Conservation (phyloP, 2,329 filamentous ascomycete species). For the Paraconiothyrium brasiliense region DNA sequence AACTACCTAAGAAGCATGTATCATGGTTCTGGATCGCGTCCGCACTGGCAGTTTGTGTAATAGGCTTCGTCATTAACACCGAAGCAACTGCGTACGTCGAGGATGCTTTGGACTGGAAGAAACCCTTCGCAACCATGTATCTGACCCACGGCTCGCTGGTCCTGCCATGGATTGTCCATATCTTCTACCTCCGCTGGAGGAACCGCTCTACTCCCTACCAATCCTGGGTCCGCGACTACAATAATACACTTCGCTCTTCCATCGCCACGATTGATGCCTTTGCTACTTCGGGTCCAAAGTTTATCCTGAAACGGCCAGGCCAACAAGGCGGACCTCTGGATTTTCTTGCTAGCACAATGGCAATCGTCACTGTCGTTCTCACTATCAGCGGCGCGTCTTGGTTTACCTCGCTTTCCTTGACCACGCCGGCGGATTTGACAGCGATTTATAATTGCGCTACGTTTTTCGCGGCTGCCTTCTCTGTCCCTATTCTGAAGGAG, state of each 20-base stretch:
- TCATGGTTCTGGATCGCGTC: background rate
- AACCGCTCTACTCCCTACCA: background rate
- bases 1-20: background rate
- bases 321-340: background rate
- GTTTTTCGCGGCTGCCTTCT: background rate
- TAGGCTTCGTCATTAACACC: background rate
- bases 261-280: background rate
- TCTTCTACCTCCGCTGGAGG: background rate
- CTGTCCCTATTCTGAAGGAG: background rate
- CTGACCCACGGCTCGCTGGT: background rate
- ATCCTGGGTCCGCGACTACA: background rate
- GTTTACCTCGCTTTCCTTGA: background rate
- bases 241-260: background rate
- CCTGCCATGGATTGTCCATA: background rate
- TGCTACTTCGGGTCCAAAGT: background rate
- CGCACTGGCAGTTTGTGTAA: background rate
- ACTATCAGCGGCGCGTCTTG: background rate
- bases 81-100: background rate
- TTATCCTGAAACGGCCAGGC: background rate
- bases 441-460: background rate
- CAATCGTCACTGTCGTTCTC: background rate
- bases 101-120: background rate
- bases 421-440: background rate
- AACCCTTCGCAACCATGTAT: background rate
- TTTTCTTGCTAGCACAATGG: background rate